Conservation (phyloP, 148 eudicot species). For the Rhododendron griersonianum region DNA sequence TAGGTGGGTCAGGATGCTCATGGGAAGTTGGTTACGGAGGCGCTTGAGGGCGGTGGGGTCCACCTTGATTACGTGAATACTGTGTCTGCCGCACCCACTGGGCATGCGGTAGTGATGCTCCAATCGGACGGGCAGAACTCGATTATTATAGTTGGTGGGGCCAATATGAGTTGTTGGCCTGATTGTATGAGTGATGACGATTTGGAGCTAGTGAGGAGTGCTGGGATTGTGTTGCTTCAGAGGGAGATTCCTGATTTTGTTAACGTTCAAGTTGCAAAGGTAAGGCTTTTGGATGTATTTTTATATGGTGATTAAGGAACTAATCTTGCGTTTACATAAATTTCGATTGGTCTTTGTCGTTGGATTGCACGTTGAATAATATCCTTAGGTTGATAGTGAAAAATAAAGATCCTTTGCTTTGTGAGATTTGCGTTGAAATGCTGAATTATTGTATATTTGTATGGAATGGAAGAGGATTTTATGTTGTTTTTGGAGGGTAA, state of each 20-base stretch:
- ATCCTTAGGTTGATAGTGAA: background rate
- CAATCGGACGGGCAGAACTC: conserved; percentile 82
- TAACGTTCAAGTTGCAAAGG: conserved; percentile 91
- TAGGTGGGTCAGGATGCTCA: conserved; percentile 83
- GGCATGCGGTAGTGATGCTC: conserved; percentile 97
- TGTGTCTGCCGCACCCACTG: conserved; percentile 70
- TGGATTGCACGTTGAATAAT: background rate
- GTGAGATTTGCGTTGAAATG: background rate
- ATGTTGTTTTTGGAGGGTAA: background rate
- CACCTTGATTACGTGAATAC: conserved; percentile 39
- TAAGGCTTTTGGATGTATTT: conserved; percentile 17
- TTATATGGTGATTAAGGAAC: background rate
- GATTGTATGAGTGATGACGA: conserved; percentile 36
- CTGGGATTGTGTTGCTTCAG: conserved; percentile 95
- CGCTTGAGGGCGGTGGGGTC: conserved; percentile 71
- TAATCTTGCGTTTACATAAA: background rate
- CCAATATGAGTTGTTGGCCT: conserved; percentile 80
- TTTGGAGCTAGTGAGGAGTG: conserved; percentile 57
- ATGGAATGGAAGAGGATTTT: background rate
- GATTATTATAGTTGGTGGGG: conserved; percentile 87
- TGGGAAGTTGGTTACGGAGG: conserved; percentile 67
- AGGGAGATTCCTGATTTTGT: conserved; percentile 94
- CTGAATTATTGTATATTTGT: background rate
- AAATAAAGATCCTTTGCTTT: background rate
- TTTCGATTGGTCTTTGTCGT: background rate